Evolutionary conservation across 1,284 basidiomycete genomes (phyloP).

Genomic region (Ustilago xerochloae): DNA sequence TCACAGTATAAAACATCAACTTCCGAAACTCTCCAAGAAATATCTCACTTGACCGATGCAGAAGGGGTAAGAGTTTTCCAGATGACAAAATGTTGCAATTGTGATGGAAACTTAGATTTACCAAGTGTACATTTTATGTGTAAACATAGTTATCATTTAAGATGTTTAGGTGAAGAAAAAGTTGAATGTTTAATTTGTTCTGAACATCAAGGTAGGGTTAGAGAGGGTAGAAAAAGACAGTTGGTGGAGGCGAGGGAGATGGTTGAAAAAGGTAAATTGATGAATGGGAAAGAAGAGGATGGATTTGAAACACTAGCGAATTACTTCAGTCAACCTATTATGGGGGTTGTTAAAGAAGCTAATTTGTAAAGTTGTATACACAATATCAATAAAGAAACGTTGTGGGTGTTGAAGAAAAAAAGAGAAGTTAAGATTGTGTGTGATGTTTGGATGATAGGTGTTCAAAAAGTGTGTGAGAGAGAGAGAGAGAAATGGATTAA

Average conservation of each 20-base stretch:
- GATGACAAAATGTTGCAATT: slow-evolving; percentile 87
- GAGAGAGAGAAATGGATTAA: no score
- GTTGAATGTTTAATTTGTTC: slow-evolving; percentile 89
- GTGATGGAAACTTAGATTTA: slow-evolving; percentile 86
- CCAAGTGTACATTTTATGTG: slow-evolving; percentile 98
- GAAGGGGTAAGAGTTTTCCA: slow-evolving; percentile 88
- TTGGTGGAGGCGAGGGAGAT: slow-evolving; percentile 1
- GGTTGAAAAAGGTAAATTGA: background rate
- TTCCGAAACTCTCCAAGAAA: slow-evolving; percentile 80
- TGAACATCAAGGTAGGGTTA: slow-evolving; percentile 84
- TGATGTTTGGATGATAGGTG: no score
- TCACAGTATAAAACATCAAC: slow-evolving; percentile 88
- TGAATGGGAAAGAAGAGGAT: slow-evolving; percentile 1
- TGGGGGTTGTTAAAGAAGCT: slow-evolving; percentile 16
- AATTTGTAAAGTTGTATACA: slow-evolving; percentile 7
- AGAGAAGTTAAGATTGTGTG: no score
- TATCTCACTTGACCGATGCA: slow-evolving; percentile 81
- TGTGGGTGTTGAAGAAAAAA: no score
- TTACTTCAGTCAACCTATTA: slow-evolving; percentile 39
- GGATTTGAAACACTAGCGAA: slow-evolving; percentile 38
- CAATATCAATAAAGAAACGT: no score
- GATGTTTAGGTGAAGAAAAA: slow-evolving; percentile 55
- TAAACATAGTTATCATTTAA: slow-evolving; percentile 92
- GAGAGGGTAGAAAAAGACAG: slow-evolving; percentile 74
- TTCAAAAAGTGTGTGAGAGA: no score